Base-by-base conservation (phyloP, 495 filamentous ascomycete species). In the Tuber aestivum region DNA sequence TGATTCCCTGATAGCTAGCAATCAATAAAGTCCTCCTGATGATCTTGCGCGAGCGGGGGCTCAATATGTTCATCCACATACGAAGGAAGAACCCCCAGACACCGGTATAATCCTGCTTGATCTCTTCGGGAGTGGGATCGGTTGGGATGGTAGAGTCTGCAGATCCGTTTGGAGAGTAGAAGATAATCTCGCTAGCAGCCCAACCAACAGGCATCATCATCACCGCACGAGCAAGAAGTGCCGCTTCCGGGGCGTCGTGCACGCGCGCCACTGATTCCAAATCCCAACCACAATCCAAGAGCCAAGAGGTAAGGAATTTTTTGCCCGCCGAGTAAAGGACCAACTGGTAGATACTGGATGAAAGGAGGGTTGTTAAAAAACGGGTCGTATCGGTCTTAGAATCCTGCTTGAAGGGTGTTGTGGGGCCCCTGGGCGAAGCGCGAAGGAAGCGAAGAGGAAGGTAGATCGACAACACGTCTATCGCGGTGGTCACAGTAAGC, bases 161-260 rank as follows among this genome's bases (percentile, higher is more conserved):
- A 4, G 70, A 41, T 38, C 79, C 72, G 12, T 72, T 75, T 16
- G 77, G 80, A 45, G 79, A 76, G 72, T 72, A 78, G 50, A 79
- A 82, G 50, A 82, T 75, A 27, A 82, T 80, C 44, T 82, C 81
- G 4, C 73, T 74, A 14, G 73, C 75, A 20, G 81, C 81, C 81
- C 81, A 82, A 12, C 81, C 81, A 70, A 82, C 70, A 14, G 81
- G 81, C 40, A 82, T 72, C 81, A 82, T 82, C 80, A 82, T 75
- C 18, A 75, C n/a, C 1, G 81, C 75, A 41, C 80, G 71, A 8
- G 73, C 69, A 18, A 82, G 45, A 56, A 82, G 48, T 9, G 77
- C 71, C 0, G 74, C 77, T 75, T 82, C 81, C 7, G 72, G 71
- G 6, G 76, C 81, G 41, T 72, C 71, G 56, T 82, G 75, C 16